phyloP scores from a whole-genome alignment of 108 stramenopile genomes.

The Pseudonitzschia pungens region DNA sequence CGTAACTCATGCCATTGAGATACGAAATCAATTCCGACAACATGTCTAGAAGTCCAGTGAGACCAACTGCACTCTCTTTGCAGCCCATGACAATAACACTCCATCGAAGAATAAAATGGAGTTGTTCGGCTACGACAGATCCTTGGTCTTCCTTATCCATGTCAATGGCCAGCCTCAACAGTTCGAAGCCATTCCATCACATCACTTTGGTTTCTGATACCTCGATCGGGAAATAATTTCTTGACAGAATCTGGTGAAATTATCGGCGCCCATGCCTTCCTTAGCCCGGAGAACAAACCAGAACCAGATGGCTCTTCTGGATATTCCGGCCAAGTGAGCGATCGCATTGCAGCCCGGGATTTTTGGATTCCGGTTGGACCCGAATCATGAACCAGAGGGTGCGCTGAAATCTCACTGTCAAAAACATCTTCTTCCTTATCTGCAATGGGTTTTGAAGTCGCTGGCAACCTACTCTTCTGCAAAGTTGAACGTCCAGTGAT shows the following conservation, averaged over 20 bases:
- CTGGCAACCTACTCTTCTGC: not conserved
- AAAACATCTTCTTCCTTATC: not conserved
- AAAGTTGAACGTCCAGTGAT: not conserved
- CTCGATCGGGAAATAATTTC: constrained; percentile 65
- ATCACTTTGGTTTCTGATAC: constrained; percentile 77
- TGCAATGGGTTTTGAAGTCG: not conserved
- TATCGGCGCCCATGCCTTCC: constrained; percentile 65
- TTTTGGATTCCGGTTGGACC: constrained; percentile 19
- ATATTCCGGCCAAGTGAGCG: constrained; percentile 74
- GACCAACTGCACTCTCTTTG: constrained; percentile 74
- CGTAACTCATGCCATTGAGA: constrained; percentile 38
- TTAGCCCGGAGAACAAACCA: constrained; percentile 37
- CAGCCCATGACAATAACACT: constrained; percentile 61
- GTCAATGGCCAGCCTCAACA: constrained; percentile 55
- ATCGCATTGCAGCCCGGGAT: constrained; percentile 25
- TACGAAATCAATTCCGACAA: constrained; percentile 46
- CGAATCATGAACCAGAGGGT: constrained; percentile 22
- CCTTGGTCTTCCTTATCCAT: constrained; percentile 48
- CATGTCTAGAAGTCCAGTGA: constrained; percentile 60
- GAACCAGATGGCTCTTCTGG: constrained; percentile 72
- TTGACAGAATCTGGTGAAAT: constrained; percentile 44
- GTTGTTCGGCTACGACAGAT: constrained; percentile 50
- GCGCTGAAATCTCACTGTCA: not conserved
- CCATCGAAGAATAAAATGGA: constrained; percentile 82
- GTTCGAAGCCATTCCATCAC: constrained; percentile 58